Base-by-base conservation (phyloP, 2,329 filamentous ascomycete species). In the Monilinia laxa region DNA sequence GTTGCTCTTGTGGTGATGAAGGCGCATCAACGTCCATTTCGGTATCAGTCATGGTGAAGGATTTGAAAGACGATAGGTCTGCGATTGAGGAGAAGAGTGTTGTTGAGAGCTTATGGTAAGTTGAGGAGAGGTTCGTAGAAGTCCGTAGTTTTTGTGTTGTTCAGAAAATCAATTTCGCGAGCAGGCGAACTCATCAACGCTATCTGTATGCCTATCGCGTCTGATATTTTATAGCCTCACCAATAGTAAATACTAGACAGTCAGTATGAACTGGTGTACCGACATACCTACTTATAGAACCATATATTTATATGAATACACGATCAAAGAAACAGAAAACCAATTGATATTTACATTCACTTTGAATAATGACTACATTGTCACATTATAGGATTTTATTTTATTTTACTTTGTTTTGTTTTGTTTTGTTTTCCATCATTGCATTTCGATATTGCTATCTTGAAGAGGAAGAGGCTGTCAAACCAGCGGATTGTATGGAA, bases 1-100 rank as follows among this genome's bases (percentile, higher is more conserved):
- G 84, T 73, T 80, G 77, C 68, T 81, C 79, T 65, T 79, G 74
- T 58, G 76, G 71, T 66, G 72, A 74, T 67, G 69, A 65, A 63
- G 71, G 73, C 70, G 67, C 71, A 71, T 80, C 79, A n/a, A 65
- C 47, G 53, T 82, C 80, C 80, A 82, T 82, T 73, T 80, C 78
- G 14, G 71, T 73, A 72, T 81, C 80, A 67, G 79, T 79, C 80
- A 82, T 81, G 70, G 64, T 76, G 64, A 69, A 4, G 28, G 16
- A n/a, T 18, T 16, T 38, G 14, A 18, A 20, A 51, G 31, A 20
- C 4, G 10, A 12, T 40, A 5, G 20, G 14, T 18, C 35, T 60
- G 18, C 38, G 14, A 31, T 60, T 16, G 58, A 51, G 7, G 4
- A 4, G 28, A 20, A 40, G 45, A 6, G 14, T 14, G 57, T 38